Base-by-base conservation (phyloP, 2,329 filamentous ascomycete genomes). In the Fusarium napiforme region DNA sequence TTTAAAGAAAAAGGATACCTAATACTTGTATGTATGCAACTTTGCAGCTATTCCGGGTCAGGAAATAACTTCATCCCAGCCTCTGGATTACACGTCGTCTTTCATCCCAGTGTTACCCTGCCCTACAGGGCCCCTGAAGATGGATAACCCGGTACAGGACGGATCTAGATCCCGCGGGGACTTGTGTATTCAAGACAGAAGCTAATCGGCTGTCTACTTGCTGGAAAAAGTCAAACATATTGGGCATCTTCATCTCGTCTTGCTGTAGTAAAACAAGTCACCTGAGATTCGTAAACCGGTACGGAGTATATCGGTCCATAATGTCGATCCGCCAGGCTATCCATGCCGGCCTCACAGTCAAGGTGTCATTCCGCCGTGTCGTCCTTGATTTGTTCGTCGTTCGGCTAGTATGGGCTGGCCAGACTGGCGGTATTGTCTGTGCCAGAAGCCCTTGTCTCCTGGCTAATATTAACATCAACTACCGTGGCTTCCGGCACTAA, bases 301-400 rank as follows among this genome's bases (percentile, higher is more conserved):
- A 26, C 23, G 23, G 23, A 23, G 23, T 26, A 62, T 39, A 40
- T 37, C 57, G 43, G 63, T 70, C 66, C 53, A 39, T 36, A 59
- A 36, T 30, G 71, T 18, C 63, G 71, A 73, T 73, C 71, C 21
- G 64, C 67, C 42, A 74, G 61, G 46, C 56, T 67, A 67, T 71
- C 49, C 71, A 72, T 74, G 67, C 68, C 23, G 64, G 66, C 65
- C 65, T 76, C 60, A 61, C 71, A 60, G 43, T 52, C 59, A 49
- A 70, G 65, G 73, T 76, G 43, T 50, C 66, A 75, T 75, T 75
- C 65, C 69, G 66, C 53, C 32, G 18, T 57, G 56, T 64, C 45
- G 59, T 53, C 71, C 73, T 74, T 57, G 59, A 49, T 59, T 60
- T n/a, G 64, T 18, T 59, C 42, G 50, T 55, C 43, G 58, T 70